phyloP scores from a whole-genome alignment of 2,329 filamentous ascomycete genomes.

The Xylaria sp. region DNA sequence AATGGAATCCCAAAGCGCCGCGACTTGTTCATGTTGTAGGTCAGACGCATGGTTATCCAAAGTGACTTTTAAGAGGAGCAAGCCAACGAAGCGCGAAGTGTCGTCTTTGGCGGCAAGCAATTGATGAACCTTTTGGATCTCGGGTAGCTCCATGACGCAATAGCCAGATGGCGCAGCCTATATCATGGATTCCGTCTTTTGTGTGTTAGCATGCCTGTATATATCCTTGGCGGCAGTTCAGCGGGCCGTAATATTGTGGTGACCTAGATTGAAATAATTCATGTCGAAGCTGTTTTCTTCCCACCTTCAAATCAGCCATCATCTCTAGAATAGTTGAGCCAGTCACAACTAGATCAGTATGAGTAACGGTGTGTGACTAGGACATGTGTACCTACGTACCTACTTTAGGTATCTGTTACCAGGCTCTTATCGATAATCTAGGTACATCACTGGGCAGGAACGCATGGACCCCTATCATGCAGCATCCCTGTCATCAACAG shows the following conservation, averaged over 20 bases:
- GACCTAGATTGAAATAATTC: not conserved
- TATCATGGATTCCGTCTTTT: not conserved
- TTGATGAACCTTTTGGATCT: conserved; percentile 56
- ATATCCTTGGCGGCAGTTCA: not conserved
- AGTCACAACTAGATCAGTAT: not conserved
- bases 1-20: conserved; percentile 62
- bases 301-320: not conserved
- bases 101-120: conserved; percentile 67
- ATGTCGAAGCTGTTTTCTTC: not conserved
- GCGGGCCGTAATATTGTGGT: too few species aligned
- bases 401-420: not conserved
- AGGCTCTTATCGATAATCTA: conserved; percentile 15
- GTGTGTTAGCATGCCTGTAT: not conserved
- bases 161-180: not conserved
- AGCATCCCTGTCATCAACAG: conserved; percentile 15
- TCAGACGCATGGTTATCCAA: conserved; percentile 61
- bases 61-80: conserved; percentile 69
- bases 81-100: conserved; percentile 70
- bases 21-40: conserved; percentile 54
- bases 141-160: conserved; percentile 15
- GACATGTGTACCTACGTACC: not conserved
- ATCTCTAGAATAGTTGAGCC: not conserved
- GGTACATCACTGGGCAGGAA: not conserved
- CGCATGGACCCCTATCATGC: conserved; percentile 8
- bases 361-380: conserved; percentile 7